These are phyloP conservation scores for Claviceps capensis DNA, from an alignment of 2,329 filamentous ascomycete species.

Conservation along the genomic window DNA sequence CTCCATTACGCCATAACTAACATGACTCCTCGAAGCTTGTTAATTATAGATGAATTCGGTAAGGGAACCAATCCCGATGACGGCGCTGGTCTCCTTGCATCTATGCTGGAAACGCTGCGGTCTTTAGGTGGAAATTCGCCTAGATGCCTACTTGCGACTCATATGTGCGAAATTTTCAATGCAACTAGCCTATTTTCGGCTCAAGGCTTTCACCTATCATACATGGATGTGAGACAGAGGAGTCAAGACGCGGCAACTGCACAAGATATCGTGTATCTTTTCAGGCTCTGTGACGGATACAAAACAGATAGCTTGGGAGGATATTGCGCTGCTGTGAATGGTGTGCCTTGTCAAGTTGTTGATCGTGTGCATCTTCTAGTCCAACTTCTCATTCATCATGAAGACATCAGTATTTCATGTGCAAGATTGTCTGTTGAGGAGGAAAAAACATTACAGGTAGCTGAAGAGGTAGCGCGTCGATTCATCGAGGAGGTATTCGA, in stretches of 20 bases:
- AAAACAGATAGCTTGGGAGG: slow-evolving; percentile 76
- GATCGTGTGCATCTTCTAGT: slow-evolving; percentile 63
- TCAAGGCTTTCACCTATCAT: slow-evolving; percentile 42
- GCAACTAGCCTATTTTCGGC: slow-evolving; percentile 38
- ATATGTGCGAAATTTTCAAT: slow-evolving; percentile 62
- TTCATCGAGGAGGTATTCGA: slow-evolving; percentile 31
- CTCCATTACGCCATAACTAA: slow-evolving; percentile 63
- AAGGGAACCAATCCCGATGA: slow-evolving; percentile 47
- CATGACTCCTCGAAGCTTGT: slow-evolving; percentile 60
- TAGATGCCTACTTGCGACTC: slow-evolving; percentile 47
- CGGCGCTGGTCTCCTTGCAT: slow-evolving; percentile 44
- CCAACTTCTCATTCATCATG: slow-evolving; percentile 52
- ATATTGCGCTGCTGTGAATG: slow-evolving; percentile 75
- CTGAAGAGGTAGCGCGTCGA: slow-evolving; percentile 44
- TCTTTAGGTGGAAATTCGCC: slow-evolving; percentile 31
- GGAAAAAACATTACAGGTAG: slow-evolving; percentile 49
- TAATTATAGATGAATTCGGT: slow-evolving; percentile 88
- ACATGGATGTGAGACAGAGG: slow-evolving; percentile 59
- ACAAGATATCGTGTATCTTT: slow-evolving; percentile 61
- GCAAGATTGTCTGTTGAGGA: slow-evolving; percentile 52
- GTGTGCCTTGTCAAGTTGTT: slow-evolving; percentile 59
- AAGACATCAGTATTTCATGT: slow-evolving; percentile 64
- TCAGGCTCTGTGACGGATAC: slow-evolving; percentile 52
- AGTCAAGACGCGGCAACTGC: slow-evolving; percentile 31
- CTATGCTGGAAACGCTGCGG: slow-evolving; percentile 43